Percentiles rank a stretch among this genome's conserved stretches.
phyloP scores from a whole-genome alignment of 2,329 filamentous ascomycete species.

The Cytospora chrysosperma region DNA sequence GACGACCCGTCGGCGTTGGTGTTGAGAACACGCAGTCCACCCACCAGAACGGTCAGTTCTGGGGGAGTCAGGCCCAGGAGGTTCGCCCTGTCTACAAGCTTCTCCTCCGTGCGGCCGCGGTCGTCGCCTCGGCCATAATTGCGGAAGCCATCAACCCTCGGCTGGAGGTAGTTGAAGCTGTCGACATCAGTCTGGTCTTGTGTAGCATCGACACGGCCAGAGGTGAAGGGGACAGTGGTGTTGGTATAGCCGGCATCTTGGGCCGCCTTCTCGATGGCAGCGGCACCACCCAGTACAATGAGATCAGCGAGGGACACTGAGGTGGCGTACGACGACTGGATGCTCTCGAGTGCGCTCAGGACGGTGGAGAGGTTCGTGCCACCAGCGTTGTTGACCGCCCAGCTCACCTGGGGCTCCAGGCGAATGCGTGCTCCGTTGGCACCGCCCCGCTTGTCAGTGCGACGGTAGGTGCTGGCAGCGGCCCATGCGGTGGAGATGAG shows the following conservation, averaged over 20 bases:
- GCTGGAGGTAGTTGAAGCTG: slow-evolving; percentile 63
- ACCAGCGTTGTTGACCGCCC: slow-evolving; percentile 73
- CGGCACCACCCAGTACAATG: slow-evolving; percentile 66
- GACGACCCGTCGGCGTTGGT: slow-evolving; percentile 67
- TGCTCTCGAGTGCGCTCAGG: slow-evolving; percentile 46
- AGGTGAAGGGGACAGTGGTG: slow-evolving; percentile 64
- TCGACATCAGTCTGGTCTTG: slow-evolving; percentile 66
- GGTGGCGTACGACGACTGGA: slow-evolving; percentile 46
- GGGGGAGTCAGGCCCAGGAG: slow-evolving; percentile 66
- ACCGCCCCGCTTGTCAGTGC: slow-evolving; percentile 73
- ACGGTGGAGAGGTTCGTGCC: slow-evolving; percentile 60
- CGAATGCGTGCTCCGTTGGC: slow-evolving; percentile 75
- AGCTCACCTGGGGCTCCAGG: slow-evolving; percentile 65
- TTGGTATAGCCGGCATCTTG: slow-evolving; percentile 32
- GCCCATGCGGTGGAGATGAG: slow-evolving; percentile 66
- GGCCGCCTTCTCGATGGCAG: slow-evolving; percentile 69
- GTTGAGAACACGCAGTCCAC: slow-evolving; percentile 65
- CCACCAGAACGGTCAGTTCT: slow-evolving; percentile 65
- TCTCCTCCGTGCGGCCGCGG: slow-evolving; percentile 62
- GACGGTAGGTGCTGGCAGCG: slow-evolving; percentile 66
- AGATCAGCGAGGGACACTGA: slow-evolving; percentile 70
- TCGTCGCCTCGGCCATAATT: slow-evolving; percentile 64
- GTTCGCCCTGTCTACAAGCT: slow-evolving; percentile 66
- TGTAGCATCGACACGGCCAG: slow-evolving; percentile 67
- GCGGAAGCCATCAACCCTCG: slow-evolving; percentile 68